A percentile compares a stretch with the other conserved stretches of the same genome.
These are phyloP conservation scores for Baudoinia panamericana DNA, from an alignment of 495 filamentous ascomycete species.

Conservation along the genomic window DNA sequence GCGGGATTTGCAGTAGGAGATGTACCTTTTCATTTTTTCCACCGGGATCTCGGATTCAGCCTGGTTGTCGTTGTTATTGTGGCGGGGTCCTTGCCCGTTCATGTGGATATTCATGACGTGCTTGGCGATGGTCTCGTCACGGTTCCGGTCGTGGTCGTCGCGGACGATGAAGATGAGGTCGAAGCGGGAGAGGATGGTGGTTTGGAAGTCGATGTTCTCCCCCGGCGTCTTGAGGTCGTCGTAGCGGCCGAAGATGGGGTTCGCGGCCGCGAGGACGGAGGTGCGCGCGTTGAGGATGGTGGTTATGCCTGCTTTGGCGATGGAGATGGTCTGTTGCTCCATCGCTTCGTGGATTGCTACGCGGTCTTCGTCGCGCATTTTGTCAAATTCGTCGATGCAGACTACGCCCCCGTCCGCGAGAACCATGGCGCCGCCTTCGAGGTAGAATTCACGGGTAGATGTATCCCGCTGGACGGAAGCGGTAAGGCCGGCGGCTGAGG, in stretches of 20 bases:
- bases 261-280: slow-evolving; percentile 89
- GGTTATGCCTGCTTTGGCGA: slow-evolving; percentile 97
- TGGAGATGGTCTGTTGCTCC: slow-evolving; percentile 99
- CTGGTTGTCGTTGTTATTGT: slow-evolving; percentile 47
- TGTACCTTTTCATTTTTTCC: slow-evolving; percentile 96
- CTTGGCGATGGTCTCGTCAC: slow-evolving; percentile 86
- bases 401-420: slow-evolving; percentile 95
- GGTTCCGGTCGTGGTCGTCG: slow-evolving; percentile 78
- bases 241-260: slow-evolving; percentile 95
- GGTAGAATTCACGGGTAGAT: slow-evolving; percentile 87
- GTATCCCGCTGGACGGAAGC: slow-evolving; percentile 92
- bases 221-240: slow-evolving; percentile 96
- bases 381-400: slow-evolving; percentile 99
- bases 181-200: slow-evolving; percentile 94
- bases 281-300: slow-evolving; percentile 96
- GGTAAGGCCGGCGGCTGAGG: slow-evolving; percentile 93
- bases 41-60: slow-evolving; percentile 76
- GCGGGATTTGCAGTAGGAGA: slow-evolving; percentile 82
- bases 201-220: slow-evolving; percentile 99
- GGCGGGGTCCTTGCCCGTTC: slow-evolving; percentile 57
- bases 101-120: slow-evolving; percentile 98
- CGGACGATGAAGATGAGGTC: slow-evolving; percentile 99
- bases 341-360: slow-evolving; percentile 99
- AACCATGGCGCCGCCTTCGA: slow-evolving; percentile 98
- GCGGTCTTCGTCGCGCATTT: slow-evolving; percentile 98